Evolutionary conservation across 1,284 basidiomycete genomes (phyloP).

Genomic region (Polyporus tsugae): DNA sequence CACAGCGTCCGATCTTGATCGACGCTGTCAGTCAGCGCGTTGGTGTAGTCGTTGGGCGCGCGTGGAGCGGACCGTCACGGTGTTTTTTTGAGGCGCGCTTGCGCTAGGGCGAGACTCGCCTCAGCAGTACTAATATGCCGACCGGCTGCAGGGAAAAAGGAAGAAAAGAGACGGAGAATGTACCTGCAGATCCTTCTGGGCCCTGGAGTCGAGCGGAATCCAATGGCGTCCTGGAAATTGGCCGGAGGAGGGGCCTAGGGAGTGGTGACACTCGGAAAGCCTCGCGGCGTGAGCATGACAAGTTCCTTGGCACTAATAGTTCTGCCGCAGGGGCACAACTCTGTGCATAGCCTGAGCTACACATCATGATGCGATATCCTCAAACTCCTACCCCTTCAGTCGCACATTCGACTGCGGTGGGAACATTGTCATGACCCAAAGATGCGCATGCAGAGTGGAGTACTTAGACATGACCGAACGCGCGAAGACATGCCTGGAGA

Average conservation of each 20-base stretch:
- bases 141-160: neutral
- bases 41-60: too few relatives aligned
- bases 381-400: neutral
- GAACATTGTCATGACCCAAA: neutral
- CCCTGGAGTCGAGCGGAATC: neutral
- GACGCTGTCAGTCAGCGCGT: slow-evolving; percentile 15
- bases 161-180: slow-evolving; percentile 23
- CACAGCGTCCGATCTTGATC: slow-evolving; percentile 13
- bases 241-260: slow-evolving; percentile 17
- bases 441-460: neutral
- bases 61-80: too few relatives aligned
- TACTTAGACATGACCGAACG: neutral
- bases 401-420: neutral
- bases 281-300: neutral
- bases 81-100: neutral
- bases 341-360: neutral
- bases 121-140: neutral
- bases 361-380: neutral
- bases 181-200: slow-evolving; percentile 28
- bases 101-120: neutral
- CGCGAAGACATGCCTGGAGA: slow-evolving; percentile 1
- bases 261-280: slow-evolving; percentile 21
- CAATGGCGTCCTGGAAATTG: slow-evolving; percentile 21
- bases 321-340: neutral
- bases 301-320: neutral